phyloP scores from a whole-genome alignment of 345 rosid species.

The Orychophragmus violaceus region DNA sequence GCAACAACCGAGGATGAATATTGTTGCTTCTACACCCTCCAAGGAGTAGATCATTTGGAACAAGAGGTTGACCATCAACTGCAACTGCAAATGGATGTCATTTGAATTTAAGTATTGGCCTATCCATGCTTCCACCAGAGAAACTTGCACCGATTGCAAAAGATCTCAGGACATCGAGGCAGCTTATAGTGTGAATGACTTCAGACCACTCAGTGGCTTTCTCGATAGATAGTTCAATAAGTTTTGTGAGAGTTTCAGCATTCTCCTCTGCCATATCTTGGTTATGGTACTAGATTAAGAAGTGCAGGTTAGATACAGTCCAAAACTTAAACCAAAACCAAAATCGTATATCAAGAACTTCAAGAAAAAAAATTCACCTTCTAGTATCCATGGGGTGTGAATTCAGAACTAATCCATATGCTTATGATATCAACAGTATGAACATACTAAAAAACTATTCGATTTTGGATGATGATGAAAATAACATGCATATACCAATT shows the following conservation, averaged over 20 bases:
- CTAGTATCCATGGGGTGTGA: too few species aligned
- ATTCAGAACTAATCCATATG: too few species aligned
- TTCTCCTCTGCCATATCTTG: slow-evolving; percentile 65
- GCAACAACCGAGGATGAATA: slow-evolving; percentile 47
- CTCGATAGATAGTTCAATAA: slow-evolving; percentile 73
- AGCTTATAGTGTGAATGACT: slow-evolving; percentile 63
- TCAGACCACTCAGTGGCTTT: slow-evolving; percentile 75
- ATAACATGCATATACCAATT: too few species aligned
- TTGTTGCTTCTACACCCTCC: slow-evolving; percentile 53
- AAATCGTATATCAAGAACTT: too few species aligned
- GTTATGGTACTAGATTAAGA: slow-evolving; percentile 41
- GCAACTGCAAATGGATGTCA: slow-evolving; percentile 94
- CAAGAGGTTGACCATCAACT: slow-evolving; percentile 62
- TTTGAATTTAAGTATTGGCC: slow-evolving; percentile 59
- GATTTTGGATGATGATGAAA: too few species aligned
- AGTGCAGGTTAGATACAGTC: slow-evolving; percentile 9
- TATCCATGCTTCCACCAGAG: slow-evolving; percentile 61
- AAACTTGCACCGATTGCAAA: slow-evolving; percentile 61
- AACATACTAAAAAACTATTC: too few species aligned
- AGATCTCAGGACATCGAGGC: slow-evolving; percentile 78
- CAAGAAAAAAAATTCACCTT: too few species aligned
- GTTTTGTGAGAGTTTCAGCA: slow-evolving; percentile 73
- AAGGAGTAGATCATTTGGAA: slow-evolving; percentile 76
- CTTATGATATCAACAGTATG: too few species aligned
- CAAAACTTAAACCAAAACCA: slow-evolving; percentile 7